phyloP scores from a whole-genome alignment of 228 moss, liverwort and hornwort genomes.

The Sphagnum magellanicum region DNA sequence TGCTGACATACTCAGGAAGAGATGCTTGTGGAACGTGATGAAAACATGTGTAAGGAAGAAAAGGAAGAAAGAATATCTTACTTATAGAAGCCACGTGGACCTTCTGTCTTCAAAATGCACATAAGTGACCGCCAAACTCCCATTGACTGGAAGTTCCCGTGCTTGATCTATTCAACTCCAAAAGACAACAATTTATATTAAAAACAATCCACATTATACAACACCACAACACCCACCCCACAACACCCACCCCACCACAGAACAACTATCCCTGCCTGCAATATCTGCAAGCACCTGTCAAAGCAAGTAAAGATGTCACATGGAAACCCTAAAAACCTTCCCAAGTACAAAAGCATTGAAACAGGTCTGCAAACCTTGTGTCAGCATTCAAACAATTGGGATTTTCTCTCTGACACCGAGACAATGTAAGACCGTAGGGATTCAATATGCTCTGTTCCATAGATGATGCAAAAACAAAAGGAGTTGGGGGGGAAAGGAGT shows the following conservation, averaged over 20 bases:
- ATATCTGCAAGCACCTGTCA: background rate
- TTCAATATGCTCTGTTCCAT: too few species aligned
- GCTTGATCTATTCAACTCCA: conserved; percentile 34
- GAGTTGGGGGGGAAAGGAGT: too few species aligned
- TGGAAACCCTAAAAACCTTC: background rate
- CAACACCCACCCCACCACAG: too few species aligned
- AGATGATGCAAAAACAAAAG: too few species aligned
- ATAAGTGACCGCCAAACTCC: conserved; percentile 63
- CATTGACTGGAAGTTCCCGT: conserved; percentile 67
- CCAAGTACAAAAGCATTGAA: background rate
- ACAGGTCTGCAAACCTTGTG: too few species aligned
- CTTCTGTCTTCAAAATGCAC: conserved; percentile 62
- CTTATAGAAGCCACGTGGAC: conserved; percentile 81
- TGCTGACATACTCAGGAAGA: conserved; percentile 1
- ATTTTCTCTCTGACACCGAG: too few species aligned
- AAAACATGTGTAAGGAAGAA: background rate
- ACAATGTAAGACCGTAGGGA: too few species aligned
- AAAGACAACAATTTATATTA: too few species aligned
- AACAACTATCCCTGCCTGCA: too few species aligned
- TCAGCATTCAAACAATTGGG: too few species aligned
- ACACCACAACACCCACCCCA: too few species aligned
- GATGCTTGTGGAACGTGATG: background rate
- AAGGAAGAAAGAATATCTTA: conserved; percentile 13
- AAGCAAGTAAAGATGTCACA: background rate
- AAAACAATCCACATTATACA: too few species aligned